phyloP scores from a whole-genome alignment of 1,284 basidiomycete genomes.

The Rhodotorula sp. region DNA sequence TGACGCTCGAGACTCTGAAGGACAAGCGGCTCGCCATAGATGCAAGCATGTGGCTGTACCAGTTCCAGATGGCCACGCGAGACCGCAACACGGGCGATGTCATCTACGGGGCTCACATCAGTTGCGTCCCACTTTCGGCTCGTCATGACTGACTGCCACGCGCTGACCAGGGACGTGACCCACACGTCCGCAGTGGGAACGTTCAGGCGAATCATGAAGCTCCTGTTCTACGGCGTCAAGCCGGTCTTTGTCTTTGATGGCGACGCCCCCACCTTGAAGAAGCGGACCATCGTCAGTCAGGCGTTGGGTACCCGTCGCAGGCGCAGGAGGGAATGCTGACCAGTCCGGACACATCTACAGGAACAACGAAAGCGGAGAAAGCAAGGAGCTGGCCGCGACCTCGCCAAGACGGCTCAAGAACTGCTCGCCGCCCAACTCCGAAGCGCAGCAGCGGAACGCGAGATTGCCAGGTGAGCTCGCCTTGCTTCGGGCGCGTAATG shows the following conservation, averaged over 20 bases:
- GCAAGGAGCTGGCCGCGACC: conserved; percentile 76
- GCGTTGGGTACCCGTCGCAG: background rate
- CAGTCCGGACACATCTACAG: conserved; percentile 51
- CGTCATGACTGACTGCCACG: background rate
- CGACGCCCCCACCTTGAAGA: conserved; percentile 83
- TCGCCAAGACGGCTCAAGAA: conserved; percentile 77
- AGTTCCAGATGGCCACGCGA: conserved; percentile 98
- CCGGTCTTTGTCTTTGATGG: conserved; percentile 98
- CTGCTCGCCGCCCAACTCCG: conserved; percentile 91
- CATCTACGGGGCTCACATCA: conserved; percentile 86
- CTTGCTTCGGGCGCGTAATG: background rate
- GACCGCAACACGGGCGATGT: conserved; percentile 84
- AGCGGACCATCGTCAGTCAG: conserved; percentile 71
- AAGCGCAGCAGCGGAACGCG: conserved; percentile 72
- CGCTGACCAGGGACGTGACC: background rate
- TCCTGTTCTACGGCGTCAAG: conserved; percentile 93
- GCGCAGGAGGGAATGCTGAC: background rate
- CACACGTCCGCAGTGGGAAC: conserved; percentile 31
- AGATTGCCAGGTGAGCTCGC: conserved; percentile 56
- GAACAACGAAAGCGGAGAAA: conserved; percentile 82
- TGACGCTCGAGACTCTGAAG: conserved; percentile 83
- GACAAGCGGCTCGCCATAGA: conserved; percentile 92
- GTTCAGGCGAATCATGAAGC: conserved; percentile 77
- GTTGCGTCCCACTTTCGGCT: conserved; percentile 1
- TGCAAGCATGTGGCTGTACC: conserved; percentile 98